A percentile compares a stretch with the other conserved stretches of the same genome.
These are phyloP conservation scores for Rhododendron ferrugineum DNA, from an alignment of 148 eudicot species.

Conservation along the genomic window DNA sequence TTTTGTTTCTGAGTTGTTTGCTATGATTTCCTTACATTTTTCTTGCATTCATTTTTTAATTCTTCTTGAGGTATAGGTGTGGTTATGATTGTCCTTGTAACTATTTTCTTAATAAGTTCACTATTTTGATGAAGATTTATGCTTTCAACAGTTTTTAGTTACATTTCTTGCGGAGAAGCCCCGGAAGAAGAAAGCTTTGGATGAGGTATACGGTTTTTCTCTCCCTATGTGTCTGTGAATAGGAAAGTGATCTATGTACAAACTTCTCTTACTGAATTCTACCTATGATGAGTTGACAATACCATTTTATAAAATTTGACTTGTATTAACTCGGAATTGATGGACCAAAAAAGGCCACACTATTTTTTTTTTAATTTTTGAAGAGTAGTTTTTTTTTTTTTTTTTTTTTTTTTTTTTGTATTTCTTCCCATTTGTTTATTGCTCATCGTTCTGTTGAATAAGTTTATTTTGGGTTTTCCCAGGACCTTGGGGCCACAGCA, in stretches of 20 bases:
- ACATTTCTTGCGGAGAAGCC: conserved; percentile 55
- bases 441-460: neutral
- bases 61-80: neutral
- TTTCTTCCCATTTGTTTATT: neutral
- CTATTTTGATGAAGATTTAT: neutral
- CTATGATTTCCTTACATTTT: no score
- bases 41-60: neutral
- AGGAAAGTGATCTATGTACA: neutral
- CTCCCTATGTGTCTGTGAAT: neutral
- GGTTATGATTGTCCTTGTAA: neutral
- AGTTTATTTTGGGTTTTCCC: conserved; percentile 6
- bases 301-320: neutral
- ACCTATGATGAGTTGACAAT: neutral
- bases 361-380: neutral
- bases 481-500: conserved; percentile 32
- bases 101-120: neutral
- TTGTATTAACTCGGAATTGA: neutral
- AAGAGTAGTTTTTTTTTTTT: neutral
- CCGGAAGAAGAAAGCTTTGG: conserved; percentile 32
- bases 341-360: neutral
- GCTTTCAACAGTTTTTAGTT: conserved; percentile 41
- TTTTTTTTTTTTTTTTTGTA: neutral
- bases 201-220: conserved; percentile 43
- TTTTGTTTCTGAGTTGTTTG: neutral
- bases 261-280: neutral